Base-by-base conservation (phyloP, 2,329 filamentous ascomycete species). In the Exserohilum turcica region DNA sequence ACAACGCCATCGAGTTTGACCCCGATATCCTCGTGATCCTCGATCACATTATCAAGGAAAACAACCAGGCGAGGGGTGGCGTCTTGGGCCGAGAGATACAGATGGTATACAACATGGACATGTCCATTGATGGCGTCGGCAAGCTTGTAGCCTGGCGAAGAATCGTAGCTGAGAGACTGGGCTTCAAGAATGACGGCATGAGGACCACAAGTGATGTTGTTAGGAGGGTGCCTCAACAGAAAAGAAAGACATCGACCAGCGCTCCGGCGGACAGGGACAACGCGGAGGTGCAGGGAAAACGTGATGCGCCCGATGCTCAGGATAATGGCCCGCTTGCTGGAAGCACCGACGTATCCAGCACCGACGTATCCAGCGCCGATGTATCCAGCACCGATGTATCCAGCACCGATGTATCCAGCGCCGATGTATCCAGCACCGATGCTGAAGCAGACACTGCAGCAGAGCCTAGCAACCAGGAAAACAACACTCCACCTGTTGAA, bases 1-100 rank as follows among this genome's bases (percentile, higher is more conserved):
- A 81, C 29, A 80, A 82, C 1, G 86, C 86, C 0, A 76, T 90
- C 4, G 80, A 81, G 42, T 84, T 83, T 54, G 81, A 88, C 60
- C 57, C 63, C 9, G 71, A 72, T 18, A 85, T 83, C 0, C 66
- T 78, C 10, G 54, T 60, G 2, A 40, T 80, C 5, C 57, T 81
- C 0, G 65, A 74, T 12, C 46, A 51, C 2, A 74, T 80, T 5
- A 54, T 74, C 7, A 49, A 54, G 8, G 65, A 75, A 42, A 60
- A 59, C 28, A 37, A 60, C 1, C 48, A 60, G 24, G 69, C 67
- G 6, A 42, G 47, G 6, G 50, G 51, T 4, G 74, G 74, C 0
- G 36, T 54, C 5, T 44, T 67, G 33, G 73, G 74, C 19, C 52
- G 40, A n/a, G 56, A 59, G 9, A 52, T 72, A 33, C 57, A 66